Conservation (phyloP, 441 rosid species). For the Pelargonium cotyledonis region DNA sequence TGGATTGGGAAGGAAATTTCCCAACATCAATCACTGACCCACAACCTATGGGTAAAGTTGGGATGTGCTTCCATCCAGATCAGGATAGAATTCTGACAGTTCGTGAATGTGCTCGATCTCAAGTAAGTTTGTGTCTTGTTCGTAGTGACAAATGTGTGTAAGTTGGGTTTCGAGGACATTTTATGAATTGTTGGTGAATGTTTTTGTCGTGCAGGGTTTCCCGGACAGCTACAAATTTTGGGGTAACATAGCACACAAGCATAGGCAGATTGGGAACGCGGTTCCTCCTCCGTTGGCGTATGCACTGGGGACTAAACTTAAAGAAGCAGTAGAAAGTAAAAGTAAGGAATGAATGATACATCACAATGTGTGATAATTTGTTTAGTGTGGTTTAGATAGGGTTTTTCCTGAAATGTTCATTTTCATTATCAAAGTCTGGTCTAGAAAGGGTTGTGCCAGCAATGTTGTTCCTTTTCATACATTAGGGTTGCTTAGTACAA, state of each 20-base stretch:
- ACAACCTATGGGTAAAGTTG: constrained; percentile 90
- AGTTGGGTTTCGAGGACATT: no score
- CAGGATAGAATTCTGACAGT: constrained; percentile 81
- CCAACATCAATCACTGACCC: constrained; percentile 88
- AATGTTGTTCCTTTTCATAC: no score
- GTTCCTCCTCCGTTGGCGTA: constrained; percentile 67
- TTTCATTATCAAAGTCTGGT: no score
- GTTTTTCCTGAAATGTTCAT: no score
- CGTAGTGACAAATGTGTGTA: no score
- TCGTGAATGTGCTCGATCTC: constrained; percentile 88
- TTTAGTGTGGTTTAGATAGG: no score
- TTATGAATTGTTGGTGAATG: no score
- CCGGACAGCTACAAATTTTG: constrained; percentile 45
- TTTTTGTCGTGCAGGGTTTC: constrained; percentile 40
- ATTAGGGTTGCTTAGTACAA: no score
- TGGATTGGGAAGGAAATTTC: constrained; percentile 91
- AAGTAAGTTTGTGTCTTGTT: constrained; percentile 34
- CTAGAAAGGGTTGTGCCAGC: no score
- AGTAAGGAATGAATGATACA: no score
- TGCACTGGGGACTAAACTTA: constrained; percentile 59
- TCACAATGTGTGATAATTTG: no score
- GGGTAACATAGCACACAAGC: constrained; percentile 45
- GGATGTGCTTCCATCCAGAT: constrained; percentile 89
- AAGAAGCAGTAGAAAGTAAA: constrained; percentile 36
- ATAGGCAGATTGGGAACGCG: constrained; percentile 67